A percentile compares a stretch with the other conserved stretches of the same genome.
Evolutionary conservation across 139 green algal species (phyloP).

Genomic region (Bryopsis sp.): DNA sequence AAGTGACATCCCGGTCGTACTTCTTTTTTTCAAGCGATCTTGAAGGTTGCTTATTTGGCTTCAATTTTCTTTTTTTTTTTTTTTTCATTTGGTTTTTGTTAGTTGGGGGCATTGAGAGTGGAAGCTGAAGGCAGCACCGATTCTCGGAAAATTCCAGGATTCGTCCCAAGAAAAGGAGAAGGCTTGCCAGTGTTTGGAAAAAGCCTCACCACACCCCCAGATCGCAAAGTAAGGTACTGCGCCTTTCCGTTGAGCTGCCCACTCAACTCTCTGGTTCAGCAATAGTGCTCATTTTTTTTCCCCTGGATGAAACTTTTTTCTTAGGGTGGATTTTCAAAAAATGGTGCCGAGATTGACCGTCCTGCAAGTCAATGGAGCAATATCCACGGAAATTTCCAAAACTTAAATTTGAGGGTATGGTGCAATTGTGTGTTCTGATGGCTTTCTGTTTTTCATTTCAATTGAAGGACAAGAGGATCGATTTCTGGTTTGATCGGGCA

Average conservation of each 20-base stretch:
- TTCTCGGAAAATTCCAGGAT: constrained; percentile 45
- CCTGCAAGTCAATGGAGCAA: constrained; percentile 1
- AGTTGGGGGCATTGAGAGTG: constrained; percentile 40
- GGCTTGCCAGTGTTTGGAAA: constrained; percentile 72
- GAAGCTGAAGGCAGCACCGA: constrained; percentile 70
- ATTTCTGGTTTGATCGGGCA: constrained; percentile 76
- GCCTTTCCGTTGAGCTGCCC: neutral
- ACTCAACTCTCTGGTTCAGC: neutral
- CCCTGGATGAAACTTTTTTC: too few species aligned
- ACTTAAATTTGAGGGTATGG: neutral
- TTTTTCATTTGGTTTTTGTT: neutral
- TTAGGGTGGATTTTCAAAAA: too few species aligned
- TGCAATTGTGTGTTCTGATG: neutral
- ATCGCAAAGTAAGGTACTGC: constrained; percentile 24
- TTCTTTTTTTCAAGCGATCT: too few species aligned
- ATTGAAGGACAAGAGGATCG: constrained; percentile 50
- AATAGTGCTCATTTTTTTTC: too few species aligned
- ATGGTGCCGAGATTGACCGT: too few species aligned
- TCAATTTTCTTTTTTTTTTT: constrained; percentile 22
- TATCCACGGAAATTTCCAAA: neutral
- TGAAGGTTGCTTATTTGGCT: too few species aligned
- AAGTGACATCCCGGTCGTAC: too few species aligned
- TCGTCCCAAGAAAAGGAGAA: constrained; percentile 52
- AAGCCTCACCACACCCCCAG: constrained; percentile 42
- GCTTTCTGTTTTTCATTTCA: neutral